Evolutionary conservation across 1,284 basidiomycete genomes (phyloP).

Genomic region (Testicularia cyperi): DNA sequence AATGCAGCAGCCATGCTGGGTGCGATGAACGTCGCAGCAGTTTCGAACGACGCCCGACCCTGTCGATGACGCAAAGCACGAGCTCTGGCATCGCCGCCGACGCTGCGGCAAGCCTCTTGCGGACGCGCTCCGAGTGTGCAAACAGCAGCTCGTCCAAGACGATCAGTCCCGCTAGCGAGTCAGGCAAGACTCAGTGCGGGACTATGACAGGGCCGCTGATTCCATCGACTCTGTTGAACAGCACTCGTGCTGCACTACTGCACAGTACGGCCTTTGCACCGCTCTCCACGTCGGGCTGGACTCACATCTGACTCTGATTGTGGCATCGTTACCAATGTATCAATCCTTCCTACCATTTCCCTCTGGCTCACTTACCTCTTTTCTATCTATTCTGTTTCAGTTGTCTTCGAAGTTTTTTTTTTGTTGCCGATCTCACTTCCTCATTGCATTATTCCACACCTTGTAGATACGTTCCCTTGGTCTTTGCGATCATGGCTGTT

Average conservation of each 20-base stretch:
- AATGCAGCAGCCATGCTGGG: too few species aligned
- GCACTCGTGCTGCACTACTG: conserved; percentile 20
- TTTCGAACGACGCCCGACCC: too few species aligned
- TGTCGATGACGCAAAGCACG: too few species aligned
- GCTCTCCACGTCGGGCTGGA: conserved; percentile 23
- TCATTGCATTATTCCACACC: background rate
- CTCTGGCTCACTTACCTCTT: too few species aligned
- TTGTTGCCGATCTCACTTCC: too few species aligned
- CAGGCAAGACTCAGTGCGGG: conserved; percentile 24
- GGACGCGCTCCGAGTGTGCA: conserved; percentile 14
- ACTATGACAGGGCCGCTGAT: conserved; percentile 31
- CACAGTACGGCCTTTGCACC: conserved; percentile 29
- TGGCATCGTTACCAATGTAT: too few species aligned
- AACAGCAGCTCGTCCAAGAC: conserved; percentile 12
- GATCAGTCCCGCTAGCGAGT: conserved; percentile 19
- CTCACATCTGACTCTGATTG: conserved; percentile 2
- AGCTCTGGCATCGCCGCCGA: too few species aligned
- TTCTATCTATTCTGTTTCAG: too few species aligned
- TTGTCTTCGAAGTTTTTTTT: too few species aligned
- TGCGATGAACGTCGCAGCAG: too few species aligned
- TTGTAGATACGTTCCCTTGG: conserved; percentile 3
- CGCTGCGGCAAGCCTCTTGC: conserved; percentile 12
- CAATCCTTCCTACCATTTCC: too few species aligned
- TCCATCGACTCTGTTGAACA: conserved; percentile 31
- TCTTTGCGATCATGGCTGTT: too few species aligned